These are phyloP conservation scores for Pelagomonas calceolata DNA, from an alignment of 108 stramenopile species.

Conservation along the genomic window DNA sequence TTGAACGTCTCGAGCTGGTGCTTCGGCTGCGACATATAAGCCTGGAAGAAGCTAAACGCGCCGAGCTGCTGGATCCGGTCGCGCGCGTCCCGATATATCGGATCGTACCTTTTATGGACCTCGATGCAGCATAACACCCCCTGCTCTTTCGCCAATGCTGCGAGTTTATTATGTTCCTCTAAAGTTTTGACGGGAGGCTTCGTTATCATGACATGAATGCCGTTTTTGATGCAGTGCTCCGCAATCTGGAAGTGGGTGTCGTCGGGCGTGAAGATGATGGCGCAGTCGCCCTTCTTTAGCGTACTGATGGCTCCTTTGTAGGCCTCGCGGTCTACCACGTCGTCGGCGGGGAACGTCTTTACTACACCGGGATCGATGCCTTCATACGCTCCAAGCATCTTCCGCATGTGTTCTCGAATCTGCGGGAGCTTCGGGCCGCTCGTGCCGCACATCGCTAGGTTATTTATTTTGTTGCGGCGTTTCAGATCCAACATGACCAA, in stretches of 20 bases:
- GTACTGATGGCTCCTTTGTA: conserved; percentile 56
- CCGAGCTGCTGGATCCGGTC: conserved; percentile 72
- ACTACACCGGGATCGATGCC: conserved; percentile 74
- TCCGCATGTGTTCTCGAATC: conserved; percentile 86
- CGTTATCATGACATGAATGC: conserved; percentile 96
- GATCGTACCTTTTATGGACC: conserved; percentile 97
- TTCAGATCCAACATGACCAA: conserved; percentile 93
- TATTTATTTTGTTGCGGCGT: conserved; percentile 63
- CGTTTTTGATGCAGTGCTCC: conserved; percentile 64
- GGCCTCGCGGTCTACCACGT: conserved; percentile 62
- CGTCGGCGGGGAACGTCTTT: conserved; percentile 80
- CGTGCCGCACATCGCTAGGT: conserved; percentile 87
- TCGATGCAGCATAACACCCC: conserved; percentile 62
- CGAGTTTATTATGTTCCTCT: conserved; percentile 63
- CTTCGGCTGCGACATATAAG: conserved; percentile 99
- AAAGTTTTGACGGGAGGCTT: conserved; percentile 95
- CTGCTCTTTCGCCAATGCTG: conserved; percentile 63
- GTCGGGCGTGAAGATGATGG: conserved; percentile 96
- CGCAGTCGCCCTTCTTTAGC: conserved; percentile 74
- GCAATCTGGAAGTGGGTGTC: conserved; percentile 98
- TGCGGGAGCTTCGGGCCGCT: conserved; percentile 95
- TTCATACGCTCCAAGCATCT: conserved; percentile 77
- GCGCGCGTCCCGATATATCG: conserved; percentile 96
- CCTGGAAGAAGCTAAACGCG: conserved; percentile 89
- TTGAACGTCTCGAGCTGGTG: conserved; percentile 96